phyloP scores from a whole-genome alignment of 2,329 filamentous ascomycete species.

The Cordyceps fumosorosea region DNA sequence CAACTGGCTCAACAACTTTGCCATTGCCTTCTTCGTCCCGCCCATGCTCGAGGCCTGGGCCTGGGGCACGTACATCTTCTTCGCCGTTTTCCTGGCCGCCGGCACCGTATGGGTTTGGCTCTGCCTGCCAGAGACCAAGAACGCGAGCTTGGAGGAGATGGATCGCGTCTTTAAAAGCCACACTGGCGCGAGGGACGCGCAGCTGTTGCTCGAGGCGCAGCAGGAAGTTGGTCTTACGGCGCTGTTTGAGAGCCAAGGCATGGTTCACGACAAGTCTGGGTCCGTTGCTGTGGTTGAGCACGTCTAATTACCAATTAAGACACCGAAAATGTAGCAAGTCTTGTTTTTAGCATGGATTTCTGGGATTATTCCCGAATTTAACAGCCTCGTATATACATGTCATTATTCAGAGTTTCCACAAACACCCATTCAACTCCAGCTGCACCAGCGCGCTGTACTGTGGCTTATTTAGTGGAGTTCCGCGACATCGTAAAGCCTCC shows the following conservation, averaged over 20 bases:
- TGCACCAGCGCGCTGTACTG: neutral
- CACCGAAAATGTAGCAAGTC: neutral
- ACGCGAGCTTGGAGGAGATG: constrained; percentile 46
- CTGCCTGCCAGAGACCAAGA: constrained; percentile 48
- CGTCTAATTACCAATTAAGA: neutral
- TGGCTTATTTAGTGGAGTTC: neutral
- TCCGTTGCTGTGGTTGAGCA: constrained; percentile 1
- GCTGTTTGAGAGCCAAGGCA: neutral
- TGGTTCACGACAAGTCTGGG: constrained; percentile 7
- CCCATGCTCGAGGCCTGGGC: constrained; percentile 31
- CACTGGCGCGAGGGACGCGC: constrained; percentile 23
- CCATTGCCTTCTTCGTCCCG: constrained; percentile 39
- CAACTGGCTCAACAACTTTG: constrained; percentile 42
- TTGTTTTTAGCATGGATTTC: neutral
- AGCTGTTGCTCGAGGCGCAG: constrained; percentile 20
- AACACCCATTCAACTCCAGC: neutral
- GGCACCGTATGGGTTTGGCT: constrained; percentile 44
- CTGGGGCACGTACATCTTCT: constrained; percentile 52
- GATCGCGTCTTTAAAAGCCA: constrained; percentile 43
- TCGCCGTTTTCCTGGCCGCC: constrained; percentile 41
- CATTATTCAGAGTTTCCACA: neutral
- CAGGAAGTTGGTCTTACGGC: constrained; percentile 19
- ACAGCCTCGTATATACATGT: too few species aligned
- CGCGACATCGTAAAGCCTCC: neutral
- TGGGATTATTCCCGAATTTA: neutral